Evolutionary conservation across 1,284 basidiomycete species (phyloP).

Genomic region (Thelephora terrestris): DNA sequence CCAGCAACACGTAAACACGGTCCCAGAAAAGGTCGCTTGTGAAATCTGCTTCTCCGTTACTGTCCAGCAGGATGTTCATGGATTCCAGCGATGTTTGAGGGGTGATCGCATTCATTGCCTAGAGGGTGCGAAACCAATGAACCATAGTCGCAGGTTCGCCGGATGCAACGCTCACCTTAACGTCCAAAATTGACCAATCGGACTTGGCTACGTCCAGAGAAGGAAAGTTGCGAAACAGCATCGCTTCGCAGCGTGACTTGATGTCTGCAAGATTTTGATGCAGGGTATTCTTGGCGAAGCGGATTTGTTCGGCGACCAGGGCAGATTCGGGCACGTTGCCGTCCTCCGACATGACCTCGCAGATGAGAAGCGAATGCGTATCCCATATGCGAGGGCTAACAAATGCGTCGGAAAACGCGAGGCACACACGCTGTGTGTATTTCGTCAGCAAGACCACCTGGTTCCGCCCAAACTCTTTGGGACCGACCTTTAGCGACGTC

Average conservation of each 20-base stretch:
- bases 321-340: slow-evolving; percentile 24
- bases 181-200: slow-evolving; percentile 60
- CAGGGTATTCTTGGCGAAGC: slow-evolving; percentile 32
- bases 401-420: slow-evolving; percentile 60
- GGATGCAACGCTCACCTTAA: slow-evolving; percentile 40
- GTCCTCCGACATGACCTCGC: slow-evolving; percentile 33
- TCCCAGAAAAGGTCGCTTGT: neutral
- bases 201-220: slow-evolving; percentile 46
- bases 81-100: neutral
- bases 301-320: slow-evolving; percentile 27
- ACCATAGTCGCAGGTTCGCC: neutral
- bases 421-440: slow-evolving; percentile 43
- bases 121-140: neutral
- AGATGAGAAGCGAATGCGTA: slow-evolving; percentile 36
- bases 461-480: no score
- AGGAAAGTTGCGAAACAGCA: slow-evolving; percentile 63
- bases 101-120: neutral
- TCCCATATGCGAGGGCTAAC: slow-evolving; percentile 65
- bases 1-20: slow-evolving; percentile 53
- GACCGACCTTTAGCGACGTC: slow-evolving; percentile 46
- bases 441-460: neutral
- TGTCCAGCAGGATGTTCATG: slow-evolving; percentile 20
- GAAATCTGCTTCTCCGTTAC: neutral
- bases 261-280: slow-evolving; percentile 46
- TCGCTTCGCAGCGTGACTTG: slow-evolving; percentile 61